A percentile compares a stretch with the other conserved stretches of the same genome.
phyloP scores from a whole-genome alignment of 2,329 filamentous ascomycete species.

The Colletotrichum tanaceti region DNA sequence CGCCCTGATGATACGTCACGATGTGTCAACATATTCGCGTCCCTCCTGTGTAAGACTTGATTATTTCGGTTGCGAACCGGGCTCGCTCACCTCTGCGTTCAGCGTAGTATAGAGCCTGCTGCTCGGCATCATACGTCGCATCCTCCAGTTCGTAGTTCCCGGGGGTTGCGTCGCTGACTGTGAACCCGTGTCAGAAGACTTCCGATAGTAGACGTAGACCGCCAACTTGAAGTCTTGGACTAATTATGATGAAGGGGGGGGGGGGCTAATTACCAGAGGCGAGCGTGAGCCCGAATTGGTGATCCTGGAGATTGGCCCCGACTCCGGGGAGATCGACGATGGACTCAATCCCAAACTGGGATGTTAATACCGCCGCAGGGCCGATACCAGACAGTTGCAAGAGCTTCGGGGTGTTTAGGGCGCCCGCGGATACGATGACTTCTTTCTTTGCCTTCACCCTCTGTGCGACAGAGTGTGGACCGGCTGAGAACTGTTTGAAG shows the following conservation, averaged over 20 bases:
- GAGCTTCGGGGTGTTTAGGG: slow-evolving; percentile 55
- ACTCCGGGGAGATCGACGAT: slow-evolving; percentile 25
- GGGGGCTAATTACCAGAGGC: no score
- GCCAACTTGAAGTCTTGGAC: no score
- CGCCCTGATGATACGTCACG: slow-evolving; percentile 44
- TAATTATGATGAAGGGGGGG: no score
- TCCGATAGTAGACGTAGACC: no score
- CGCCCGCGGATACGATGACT: slow-evolving; percentile 55
- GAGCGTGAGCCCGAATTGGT: slow-evolving; percentile 16
- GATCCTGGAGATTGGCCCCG: slow-evolving; percentile 35
- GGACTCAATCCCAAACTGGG: slow-evolving; percentile 50
- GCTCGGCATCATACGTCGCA: slow-evolving; percentile 49
- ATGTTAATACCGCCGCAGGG: slow-evolving; percentile 49
- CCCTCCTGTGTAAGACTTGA: no score
- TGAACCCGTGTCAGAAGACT: fast-evolving
- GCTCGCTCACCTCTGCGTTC: slow-evolving; percentile 37
- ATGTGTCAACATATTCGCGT: background rate
- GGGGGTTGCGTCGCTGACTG: slow-evolving; percentile 1
- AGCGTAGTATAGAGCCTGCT: slow-evolving; percentile 48
- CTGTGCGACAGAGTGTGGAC: background rate
- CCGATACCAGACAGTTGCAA: slow-evolving; percentile 64
- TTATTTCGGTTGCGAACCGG: fast-evolving
- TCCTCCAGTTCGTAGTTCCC: slow-evolving; percentile 45
- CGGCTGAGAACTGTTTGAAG: background rate
- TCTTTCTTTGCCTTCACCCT: slow-evolving; percentile 47